Percentiles rank a stretch among this genome's conserved stretches.
These are phyloP conservation scores for Pseudoturritis turrita DNA, from an alignment of 345 rosid genomes.

Conservation along the genomic window DNA sequence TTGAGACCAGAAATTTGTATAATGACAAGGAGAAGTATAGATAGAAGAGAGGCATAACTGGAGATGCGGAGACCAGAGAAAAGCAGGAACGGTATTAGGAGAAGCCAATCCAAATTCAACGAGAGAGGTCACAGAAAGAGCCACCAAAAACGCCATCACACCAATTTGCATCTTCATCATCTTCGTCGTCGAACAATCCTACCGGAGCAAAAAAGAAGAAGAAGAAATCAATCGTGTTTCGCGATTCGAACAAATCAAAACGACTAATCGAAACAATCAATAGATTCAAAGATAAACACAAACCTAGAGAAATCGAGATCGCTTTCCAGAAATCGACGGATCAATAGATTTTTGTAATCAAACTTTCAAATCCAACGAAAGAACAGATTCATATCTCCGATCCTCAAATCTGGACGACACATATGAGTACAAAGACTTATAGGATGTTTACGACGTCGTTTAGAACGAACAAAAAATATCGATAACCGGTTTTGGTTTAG, in stretches of 20 bases:
- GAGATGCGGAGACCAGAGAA: conserved; percentile 73
- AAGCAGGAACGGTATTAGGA: conserved; percentile 62
- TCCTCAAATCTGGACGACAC: conserved; percentile 30
- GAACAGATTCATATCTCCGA: conserved; percentile 28
- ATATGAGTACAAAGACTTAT: not conserved
- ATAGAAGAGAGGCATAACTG: conserved; percentile 27
- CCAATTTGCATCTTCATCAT: conserved; percentile 31
- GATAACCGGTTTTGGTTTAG: not conserved
- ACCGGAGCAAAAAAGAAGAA: not conserved
- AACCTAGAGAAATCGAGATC: conserved; percentile 19
- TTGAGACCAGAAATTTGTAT: not conserved
- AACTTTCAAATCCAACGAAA: conserved; percentile 14
- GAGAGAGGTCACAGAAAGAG: conserved; percentile 26
- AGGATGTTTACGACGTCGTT: conserved; percentile 13
- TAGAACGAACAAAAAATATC: not conserved
- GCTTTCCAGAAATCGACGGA: conserved; percentile 1
- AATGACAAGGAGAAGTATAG: not conserved
- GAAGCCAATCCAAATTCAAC: conserved; percentile 37
- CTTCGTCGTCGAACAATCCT: conserved; percentile 7
- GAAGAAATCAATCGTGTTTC: not conserved
- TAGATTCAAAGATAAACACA: not conserved
- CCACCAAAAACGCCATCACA: conserved; percentile 23
- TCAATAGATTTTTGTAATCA: conserved; percentile 4
- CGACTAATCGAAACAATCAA: not conserved
- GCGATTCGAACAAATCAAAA: not conserved